These are phyloP conservation scores for Debaryomyces tyrocola DNA, from an alignment of 805 yeast genomes.

Conservation along the genomic window DNA sequence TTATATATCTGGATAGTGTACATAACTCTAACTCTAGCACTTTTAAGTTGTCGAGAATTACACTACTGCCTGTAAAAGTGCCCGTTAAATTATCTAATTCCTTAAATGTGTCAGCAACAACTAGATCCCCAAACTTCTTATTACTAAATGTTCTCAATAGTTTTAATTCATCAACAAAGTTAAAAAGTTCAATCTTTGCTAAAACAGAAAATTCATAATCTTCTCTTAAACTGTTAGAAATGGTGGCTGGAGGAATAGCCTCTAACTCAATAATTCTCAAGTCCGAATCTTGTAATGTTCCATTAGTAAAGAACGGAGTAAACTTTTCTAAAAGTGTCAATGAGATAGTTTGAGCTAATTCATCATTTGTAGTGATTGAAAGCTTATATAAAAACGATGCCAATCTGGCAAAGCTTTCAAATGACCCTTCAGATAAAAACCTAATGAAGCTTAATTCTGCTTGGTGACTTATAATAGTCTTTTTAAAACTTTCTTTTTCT, in stretches of 20 bases:
- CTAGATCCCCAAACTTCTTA: conserved; percentile 9
- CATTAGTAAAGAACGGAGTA: conserved; percentile 10
- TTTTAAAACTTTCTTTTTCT: conserved; percentile 1
- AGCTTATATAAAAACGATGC: conserved; percentile 6
- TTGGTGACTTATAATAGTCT: not conserved
- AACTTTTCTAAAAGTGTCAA: conserved; percentile 2
- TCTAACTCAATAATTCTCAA: not conserved
- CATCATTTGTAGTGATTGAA: not conserved
- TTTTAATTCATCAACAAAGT: conserved; percentile 16
- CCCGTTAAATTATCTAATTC: conserved; percentile 9
- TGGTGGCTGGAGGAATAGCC: not conserved
- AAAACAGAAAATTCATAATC: conserved; percentile 22
- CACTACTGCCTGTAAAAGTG: conserved; percentile 3
- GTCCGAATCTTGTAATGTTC: conserved; percentile 4
- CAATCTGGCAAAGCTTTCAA: conserved; percentile 7
- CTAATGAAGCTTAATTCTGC: conserved; percentile 8
- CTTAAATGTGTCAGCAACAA: conserved; percentile 11
- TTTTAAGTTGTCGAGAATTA: conserved; percentile 2
- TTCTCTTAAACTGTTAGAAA: conserved; percentile 10
- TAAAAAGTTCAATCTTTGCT: conserved; percentile 12
- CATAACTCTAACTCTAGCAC: not conserved
- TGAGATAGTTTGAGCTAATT: not conserved
- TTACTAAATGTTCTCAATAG: conserved; percentile 9
- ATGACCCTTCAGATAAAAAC: conserved; percentile 1
- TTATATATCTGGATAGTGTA: conserved; percentile 1